Base-by-base conservation (phyloP, 345 rosid genomes). In the Clausena lansium region DNA sequence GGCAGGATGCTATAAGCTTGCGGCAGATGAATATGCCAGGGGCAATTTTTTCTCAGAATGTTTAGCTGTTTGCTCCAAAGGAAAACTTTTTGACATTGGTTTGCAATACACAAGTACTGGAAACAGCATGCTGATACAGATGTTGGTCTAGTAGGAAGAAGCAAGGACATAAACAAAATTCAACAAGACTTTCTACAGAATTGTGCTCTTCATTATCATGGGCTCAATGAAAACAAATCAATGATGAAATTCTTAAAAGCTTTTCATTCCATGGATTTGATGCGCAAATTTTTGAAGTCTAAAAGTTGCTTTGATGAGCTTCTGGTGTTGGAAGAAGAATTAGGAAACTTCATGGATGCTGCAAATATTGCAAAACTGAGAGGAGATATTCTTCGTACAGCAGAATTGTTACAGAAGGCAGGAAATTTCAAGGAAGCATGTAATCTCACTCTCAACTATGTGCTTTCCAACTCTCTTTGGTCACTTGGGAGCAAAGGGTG, bases 391-490 rank as follows among this genome's bases (percentile, higher is more conserved):
- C 67, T 82, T 20, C 81, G 22, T 22, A 84, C 73, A 62, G 88
- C 84, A 68, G 80, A 83, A 78, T 52, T 87, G 41, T 84, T 84
- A 6, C 86, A 79, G 24, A 84, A 80, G 78, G 85, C 82, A 6
- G 77, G 81, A 14, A 47, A 75, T 54, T 78, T 76, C 60, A 82
- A 73, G 24, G 84, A 84, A 41, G 87, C 92, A 24, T 68, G 86
- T 0, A 41, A 36, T 66, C 81, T 81, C 7, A 67, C 84, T 57
- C 78, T 89, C 2, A 79, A 81, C 76, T 81, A 62, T 78, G 81
- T 87, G 20, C 28, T 86, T 59, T 76, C 77, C 38, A 78, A 47
- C 73, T 87, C 92, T 63, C 85, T 89, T 1, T 89, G 90, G 92
- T 72, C 72, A 28, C 54, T 58, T 24, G 83, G 84, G 76, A 70